phyloP scores from a whole-genome alignment of 2,329 filamentous ascomycete species.

The Apiospora marii region DNA sequence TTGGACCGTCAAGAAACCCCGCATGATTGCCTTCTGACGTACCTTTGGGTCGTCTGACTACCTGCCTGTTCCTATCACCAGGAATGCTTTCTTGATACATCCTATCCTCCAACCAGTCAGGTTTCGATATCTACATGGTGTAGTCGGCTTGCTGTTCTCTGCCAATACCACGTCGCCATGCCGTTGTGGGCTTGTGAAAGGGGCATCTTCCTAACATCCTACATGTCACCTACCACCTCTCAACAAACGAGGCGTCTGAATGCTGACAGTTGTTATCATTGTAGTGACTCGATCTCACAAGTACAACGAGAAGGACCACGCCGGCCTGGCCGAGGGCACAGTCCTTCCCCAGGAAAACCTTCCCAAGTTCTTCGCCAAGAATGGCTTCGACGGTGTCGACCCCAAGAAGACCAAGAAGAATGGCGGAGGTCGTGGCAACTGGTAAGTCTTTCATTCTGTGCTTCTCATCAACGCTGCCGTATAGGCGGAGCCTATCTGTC shows the following conservation, averaged over 20 bases:
- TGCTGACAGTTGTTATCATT: constrained; percentile 20
- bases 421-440: constrained; percentile 90
- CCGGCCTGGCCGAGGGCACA: constrained; percentile 77
- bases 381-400: constrained; percentile 80
- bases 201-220: neutral
- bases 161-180: neutral
- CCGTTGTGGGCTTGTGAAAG: neutral
- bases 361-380: constrained; percentile 93
- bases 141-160: neutral
- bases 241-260: neutral
- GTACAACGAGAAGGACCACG: constrained; percentile 91
- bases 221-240: neutral
- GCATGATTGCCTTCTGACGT: constrained; percentile 22
- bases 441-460: constrained; percentile 64
- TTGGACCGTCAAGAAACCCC: neutral
- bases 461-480: neutral
- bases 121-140: neutral
- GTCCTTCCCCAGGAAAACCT: constrained; percentile 74
- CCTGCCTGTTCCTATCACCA: neutral
- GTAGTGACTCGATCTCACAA: constrained; percentile 98
- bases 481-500: neutral
- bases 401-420: constrained; percentile 98
- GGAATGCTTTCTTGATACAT: neutral
- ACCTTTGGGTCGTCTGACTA: neutral
- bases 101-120: neutral